These are phyloP conservation scores for Mikania micrantha DNA, from an alignment of 129 eudicot species.

Conservation along the genomic window DNA sequence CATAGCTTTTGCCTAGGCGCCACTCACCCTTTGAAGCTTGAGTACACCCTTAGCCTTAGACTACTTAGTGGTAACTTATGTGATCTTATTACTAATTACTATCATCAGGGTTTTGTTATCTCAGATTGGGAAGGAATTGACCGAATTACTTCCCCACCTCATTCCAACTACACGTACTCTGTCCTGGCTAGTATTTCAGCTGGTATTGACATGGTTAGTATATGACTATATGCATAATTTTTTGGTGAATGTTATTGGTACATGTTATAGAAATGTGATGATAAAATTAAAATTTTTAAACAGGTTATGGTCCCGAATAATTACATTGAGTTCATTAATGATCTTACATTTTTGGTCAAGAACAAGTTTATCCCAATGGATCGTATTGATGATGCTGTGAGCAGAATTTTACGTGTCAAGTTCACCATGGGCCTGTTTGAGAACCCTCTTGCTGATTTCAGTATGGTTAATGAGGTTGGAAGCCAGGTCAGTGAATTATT, in stretches of 20 bases:
- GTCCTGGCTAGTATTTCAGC: slow-evolving; percentile 64
- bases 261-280: neutral
- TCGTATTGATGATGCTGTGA: slow-evolving; percentile 89
- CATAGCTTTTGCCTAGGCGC: no score
- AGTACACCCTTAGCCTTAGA: no score
- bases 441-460: slow-evolving; percentile 20
- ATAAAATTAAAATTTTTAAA: slow-evolving; percentile 16
- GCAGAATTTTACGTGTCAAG: slow-evolving; percentile 53
- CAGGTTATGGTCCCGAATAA: slow-evolving; percentile 83
- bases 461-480: slow-evolving; percentile 15
- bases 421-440: neutral
- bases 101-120: slow-evolving; percentile 73
- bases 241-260: neutral
- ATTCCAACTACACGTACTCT: slow-evolving; percentile 80
- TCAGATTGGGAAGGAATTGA: slow-evolving; percentile 95
- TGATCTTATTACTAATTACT: neutral
- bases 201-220: slow-evolving; percentile 82
- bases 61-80: no score
- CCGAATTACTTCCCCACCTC: slow-evolving; percentile 80
- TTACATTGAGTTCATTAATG: slow-evolving; percentile 62
- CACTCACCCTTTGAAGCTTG: no score
- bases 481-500: neutral
- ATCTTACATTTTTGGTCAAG: slow-evolving; percentile 65
- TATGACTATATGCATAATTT: neutral
- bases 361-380: slow-evolving; percentile 64